A percentile compares a stretch with the other conserved stretches of the same genome.
phyloP scores from a whole-genome alignment of 2,329 filamentous ascomycete genomes.

The Colletotrichum magnum region DNA sequence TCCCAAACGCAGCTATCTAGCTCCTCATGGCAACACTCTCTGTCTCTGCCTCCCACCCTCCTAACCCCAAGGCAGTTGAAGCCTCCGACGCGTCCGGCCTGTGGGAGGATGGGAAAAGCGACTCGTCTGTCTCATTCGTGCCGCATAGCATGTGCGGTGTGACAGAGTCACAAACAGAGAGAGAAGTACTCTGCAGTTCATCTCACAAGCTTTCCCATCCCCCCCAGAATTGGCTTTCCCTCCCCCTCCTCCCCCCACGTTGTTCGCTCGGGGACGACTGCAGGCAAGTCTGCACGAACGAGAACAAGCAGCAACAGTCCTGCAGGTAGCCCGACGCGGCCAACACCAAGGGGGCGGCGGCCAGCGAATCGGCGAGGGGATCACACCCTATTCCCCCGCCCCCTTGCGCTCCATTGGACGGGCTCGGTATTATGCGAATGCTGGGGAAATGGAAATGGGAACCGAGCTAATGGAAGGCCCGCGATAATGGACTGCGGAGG shows the following conservation, averaged over 20 bases:
- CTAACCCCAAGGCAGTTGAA: background rate
- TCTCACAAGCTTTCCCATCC: slow-evolving; percentile 34
- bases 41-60: background rate
- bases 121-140: slow-evolving; percentile 2
- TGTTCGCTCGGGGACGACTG: slow-evolving; percentile 23
- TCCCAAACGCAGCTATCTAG: slow-evolving; percentile 10
- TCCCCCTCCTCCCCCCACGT: slow-evolving; percentile 23
- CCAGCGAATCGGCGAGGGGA: background rate
- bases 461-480: slow-evolving; percentile 38
- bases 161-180: slow-evolving; percentile 1
- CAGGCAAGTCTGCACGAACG: too few relatives aligned
- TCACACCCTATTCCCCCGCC: background rate
- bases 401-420: slow-evolving; percentile 21
- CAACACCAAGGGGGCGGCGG: background rate
- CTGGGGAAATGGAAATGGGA: slow-evolving; percentile 40
- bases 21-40: background rate
- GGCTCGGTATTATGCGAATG: slow-evolving; percentile 36
- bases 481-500: slow-evolving; percentile 36
- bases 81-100: slow-evolving; percentile 8
- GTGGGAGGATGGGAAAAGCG: slow-evolving; percentile 1
- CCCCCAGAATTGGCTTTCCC: slow-evolving; percentile 1
- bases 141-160: slow-evolving; percentile 11
- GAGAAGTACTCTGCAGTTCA: slow-evolving; percentile 24
- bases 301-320: background rate
- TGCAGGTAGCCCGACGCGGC: slow-evolving; percentile 26